Evolutionary conservation across 2,329 filamentous ascomycete species (phyloP).

Genomic region (Trichoderma afroharzianum): DNA sequence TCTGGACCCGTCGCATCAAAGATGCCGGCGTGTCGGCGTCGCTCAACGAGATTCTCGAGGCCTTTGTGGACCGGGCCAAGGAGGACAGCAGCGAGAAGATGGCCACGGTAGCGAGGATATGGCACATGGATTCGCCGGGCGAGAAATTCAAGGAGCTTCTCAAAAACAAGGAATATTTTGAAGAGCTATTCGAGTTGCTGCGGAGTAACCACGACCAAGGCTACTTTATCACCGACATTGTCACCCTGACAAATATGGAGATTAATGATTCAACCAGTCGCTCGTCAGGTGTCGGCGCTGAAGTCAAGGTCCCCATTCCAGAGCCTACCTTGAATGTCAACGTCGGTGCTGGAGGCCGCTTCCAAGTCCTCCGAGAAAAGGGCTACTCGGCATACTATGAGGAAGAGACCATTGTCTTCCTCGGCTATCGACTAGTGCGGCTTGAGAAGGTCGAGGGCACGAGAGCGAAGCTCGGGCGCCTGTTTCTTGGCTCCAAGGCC

Average conservation of each 20-base stretch:
- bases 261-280: conserved; percentile 19
- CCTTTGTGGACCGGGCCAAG: conserved; percentile 25
- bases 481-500: conserved; percentile 45
- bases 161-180: conserved; percentile 26
- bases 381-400: conserved; percentile 26
- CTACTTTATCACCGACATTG: conserved; percentile 30
- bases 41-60: conserved; percentile 27
- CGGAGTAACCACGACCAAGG: conserved; percentile 23
- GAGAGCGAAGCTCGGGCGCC: conserved; percentile 27
- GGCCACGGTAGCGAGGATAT: conserved; percentile 28
- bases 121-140: conserved; percentile 30
- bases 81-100: conserved; percentile 22
- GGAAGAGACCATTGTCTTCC: conserved; percentile 29
- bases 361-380: conserved; percentile 24
- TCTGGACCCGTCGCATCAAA: conserved; percentile 28
- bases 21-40: conserved; percentile 25
- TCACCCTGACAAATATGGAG: conserved; percentile 28
- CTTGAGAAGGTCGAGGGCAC: conserved; percentile 28
- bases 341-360: conserved; percentile 20
- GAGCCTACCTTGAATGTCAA: conserved; percentile 23
- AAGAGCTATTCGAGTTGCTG: conserved; percentile 28
- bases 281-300: conserved; percentile 17
- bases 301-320: conserved; percentile 21
- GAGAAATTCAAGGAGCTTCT: conserved; percentile 30
- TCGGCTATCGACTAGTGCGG: conserved; percentile 27